These are phyloP conservation scores for Blastobotrys parvus DNA, from an alignment of 805 yeast genomes.

Conservation along the genomic window DNA sequence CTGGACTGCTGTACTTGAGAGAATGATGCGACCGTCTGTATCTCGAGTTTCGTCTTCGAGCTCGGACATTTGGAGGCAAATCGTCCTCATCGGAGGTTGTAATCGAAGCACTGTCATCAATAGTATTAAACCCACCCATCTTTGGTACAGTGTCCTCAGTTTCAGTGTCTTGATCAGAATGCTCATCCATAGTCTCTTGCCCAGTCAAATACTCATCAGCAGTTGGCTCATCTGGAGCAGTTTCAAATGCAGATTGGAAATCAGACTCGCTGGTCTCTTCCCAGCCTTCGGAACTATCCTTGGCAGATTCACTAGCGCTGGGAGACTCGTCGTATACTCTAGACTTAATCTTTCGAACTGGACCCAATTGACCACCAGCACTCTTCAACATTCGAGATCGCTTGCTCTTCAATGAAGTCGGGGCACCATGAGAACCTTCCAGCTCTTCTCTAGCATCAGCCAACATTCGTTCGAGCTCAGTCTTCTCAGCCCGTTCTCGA, in stretches of 20 bases:
- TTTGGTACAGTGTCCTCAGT: slow-evolving; percentile 17
- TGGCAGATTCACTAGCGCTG: slow-evolving; percentile 7
- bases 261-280: slow-evolving; percentile 18
- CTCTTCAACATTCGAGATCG: slow-evolving; percentile 7
- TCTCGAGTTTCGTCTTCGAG: slow-evolving; percentile 3
- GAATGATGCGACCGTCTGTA: slow-evolving; percentile 1
- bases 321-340: slow-evolving; percentile 15
- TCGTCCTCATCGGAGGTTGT: slow-evolving; percentile 14
- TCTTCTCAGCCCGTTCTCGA: slow-evolving; percentile 37
- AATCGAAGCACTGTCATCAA: not conserved
- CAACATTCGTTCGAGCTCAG: slow-evolving; percentile 27
- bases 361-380: slow-evolving; percentile 2
- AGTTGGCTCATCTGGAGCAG: slow-evolving; percentile 24
- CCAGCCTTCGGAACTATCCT: slow-evolving; percentile 12
- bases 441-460: slow-evolving; percentile 22
- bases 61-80: not conserved
- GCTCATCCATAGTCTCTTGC: slow-evolving; percentile 20
- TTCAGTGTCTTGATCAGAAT: slow-evolving; percentile 18
- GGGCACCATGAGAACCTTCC: slow-evolving; percentile 9
- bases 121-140: not conserved
- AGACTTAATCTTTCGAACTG: slow-evolving; percentile 6
- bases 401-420: slow-evolving; percentile 4
- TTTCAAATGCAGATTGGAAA: slow-evolving; percentile 21
- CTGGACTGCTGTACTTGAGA: not conserved
- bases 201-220: slow-evolving; percentile 20